Conservation (phyloP, 345 rosid genomes). For the Salix purpurea region DNA sequence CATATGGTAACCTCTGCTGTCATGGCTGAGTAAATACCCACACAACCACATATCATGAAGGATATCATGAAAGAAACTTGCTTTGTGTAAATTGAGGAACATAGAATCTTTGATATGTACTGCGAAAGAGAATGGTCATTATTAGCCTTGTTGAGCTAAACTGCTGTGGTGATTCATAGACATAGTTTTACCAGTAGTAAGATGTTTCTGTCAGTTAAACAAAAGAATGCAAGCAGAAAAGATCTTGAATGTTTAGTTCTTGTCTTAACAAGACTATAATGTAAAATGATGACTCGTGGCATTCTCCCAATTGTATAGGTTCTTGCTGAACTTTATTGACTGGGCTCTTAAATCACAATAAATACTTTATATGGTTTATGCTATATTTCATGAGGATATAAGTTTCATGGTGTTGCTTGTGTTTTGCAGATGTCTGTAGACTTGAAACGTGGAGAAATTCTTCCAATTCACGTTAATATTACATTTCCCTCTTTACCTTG, state of each 20-base stretch:
- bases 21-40: background rate
- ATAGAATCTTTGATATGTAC: background rate
- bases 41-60: background rate
- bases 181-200: background rate
- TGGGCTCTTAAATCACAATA: background rate
- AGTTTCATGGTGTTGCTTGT: background rate
- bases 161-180: background rate
- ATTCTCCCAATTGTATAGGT: background rate
- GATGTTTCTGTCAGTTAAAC: background rate
- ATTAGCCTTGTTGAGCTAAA: background rate
- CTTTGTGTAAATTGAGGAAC: background rate
- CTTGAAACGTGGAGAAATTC: conserved; percentile 92
- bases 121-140: background rate
- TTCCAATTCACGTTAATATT: conserved; percentile 84
- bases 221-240: background rate
- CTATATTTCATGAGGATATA: background rate
- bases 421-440: conserved; percentile 88
- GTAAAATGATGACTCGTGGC: background rate
- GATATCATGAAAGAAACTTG: background rate
- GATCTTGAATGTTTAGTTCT: background rate
- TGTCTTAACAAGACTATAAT: background rate
- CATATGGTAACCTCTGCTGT: background rate
- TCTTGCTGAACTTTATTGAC: background rate
- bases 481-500: conserved; percentile 90
- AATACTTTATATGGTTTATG: background rate